Base-by-base conservation (phyloP, 2,329 filamentous ascomycete species). In the Penicillium palitans region DNA sequence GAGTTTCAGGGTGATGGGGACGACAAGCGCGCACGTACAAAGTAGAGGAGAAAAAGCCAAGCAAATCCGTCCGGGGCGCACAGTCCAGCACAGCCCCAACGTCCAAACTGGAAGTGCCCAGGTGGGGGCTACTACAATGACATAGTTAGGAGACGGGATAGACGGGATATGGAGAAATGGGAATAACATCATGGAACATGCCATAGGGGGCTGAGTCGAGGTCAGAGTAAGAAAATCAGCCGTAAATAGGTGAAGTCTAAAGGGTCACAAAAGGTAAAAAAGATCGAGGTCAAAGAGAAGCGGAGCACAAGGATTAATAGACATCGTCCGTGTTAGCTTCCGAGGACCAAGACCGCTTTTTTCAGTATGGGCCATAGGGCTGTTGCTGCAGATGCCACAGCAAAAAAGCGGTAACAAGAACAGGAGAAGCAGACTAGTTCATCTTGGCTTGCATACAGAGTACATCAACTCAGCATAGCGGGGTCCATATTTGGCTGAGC, bases 1-100 rank as follows among this genome's bases (percentile, higher is more conserved):
- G 40, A 21, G 6, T 21, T n/a, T 37, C 41, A 8, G 42, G n/a
- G 17, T 40, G 35, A 54, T 50, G 39, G 39, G 39, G 15, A 44
- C 13, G 6, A 53, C 50, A 57, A 54, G 50, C 55, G 42, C 49
- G 33, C 21, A 29, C 33, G 35, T 25, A n/a, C 37, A 39, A 12
- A 17, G 35, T 44, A 15, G 27, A 35, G 40, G 41, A 35, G 3
- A 13, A 52, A 37, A 2, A 41, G 49, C 55, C 55, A 57, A 57
- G 55, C 41, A 17, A 46, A 44, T 17, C 27, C n/a, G 35, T 31
- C 29, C 49, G 27, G 55, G 55, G 55, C 55, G 55, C 55, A 57
- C 55, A 47, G 55, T 57, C 55, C 55, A 54, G 44, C 55, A 58
- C 50, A 58, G 55, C 55, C 55, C 35, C 55, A 35, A 31, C 25